Evolutionary conservation across 2,329 filamentous ascomycete genomes (phyloP).

Genomic region (Sporothrix mexicana): DNA sequence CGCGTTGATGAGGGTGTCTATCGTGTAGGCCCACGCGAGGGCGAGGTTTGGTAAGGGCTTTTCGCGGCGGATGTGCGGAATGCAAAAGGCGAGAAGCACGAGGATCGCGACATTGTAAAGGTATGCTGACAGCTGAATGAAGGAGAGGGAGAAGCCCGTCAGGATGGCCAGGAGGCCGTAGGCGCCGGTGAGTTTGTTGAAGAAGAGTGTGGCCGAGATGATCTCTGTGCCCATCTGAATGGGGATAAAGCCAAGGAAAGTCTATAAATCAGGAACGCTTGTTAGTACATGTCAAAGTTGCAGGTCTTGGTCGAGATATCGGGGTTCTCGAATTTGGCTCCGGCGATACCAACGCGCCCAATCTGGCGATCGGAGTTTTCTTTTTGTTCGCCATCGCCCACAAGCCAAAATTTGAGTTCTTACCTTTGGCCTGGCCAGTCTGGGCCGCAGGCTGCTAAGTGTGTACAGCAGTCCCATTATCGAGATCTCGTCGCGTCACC

Average conservation of each 20-base stretch:
- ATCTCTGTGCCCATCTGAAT: slow-evolving; percentile 86
- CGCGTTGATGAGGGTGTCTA: slow-evolving; percentile 83
- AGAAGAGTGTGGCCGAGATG: slow-evolving; percentile 79
- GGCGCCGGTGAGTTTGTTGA: slow-evolving; percentile 91
- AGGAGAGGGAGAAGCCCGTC: slow-evolving; percentile 82
- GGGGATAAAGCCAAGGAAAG: slow-evolving; percentile 83
- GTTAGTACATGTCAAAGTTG: slow-evolving; percentile 7
- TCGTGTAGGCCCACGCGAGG: slow-evolving; percentile 82
- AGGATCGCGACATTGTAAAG: slow-evolving; percentile 81
- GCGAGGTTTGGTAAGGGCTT: slow-evolving; percentile 79
- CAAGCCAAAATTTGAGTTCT: neutral
- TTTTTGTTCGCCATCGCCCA: neutral
- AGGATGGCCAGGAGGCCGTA: slow-evolving; percentile 89
- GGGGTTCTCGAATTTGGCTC: neutral
- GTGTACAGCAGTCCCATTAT: slow-evolving; percentile 32
- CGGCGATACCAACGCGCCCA: neutral
- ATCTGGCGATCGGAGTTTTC: neutral
- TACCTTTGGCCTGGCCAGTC: slow-evolving; percentile 38
- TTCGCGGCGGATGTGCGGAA: slow-evolving; percentile 79
- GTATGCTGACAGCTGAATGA: slow-evolving; percentile 88
- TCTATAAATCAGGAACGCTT: slow-evolving; percentile 56
- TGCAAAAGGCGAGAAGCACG: slow-evolving; percentile 69
- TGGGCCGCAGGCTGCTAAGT: slow-evolving; percentile 36
- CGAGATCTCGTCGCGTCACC: neutral
- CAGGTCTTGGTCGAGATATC: too few species aligned